Percentiles rank a stretch among this genome's conserved stretches.
These are phyloP conservation scores for Colletotrichum karsti DNA, from an alignment of 2,329 filamentous ascomycete genomes.

Conservation along the genomic window DNA sequence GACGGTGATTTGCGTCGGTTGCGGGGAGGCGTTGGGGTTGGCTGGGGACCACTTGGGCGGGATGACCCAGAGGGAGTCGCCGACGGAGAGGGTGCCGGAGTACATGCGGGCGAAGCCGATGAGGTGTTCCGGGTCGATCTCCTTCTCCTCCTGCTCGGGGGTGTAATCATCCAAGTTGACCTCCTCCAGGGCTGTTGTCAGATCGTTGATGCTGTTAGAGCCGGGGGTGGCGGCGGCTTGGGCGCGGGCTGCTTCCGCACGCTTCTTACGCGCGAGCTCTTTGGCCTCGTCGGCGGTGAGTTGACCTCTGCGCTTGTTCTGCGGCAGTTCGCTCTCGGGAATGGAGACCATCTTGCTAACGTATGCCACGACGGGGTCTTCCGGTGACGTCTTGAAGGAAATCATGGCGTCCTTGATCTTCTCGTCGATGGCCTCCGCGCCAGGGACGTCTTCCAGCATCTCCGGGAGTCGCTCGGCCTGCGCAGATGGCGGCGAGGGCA, in stretches of 20 bases:
- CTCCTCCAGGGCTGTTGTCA: constrained; percentile 69
- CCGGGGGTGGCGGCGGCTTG: constrained; percentile 65
- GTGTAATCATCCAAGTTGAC: constrained; percentile 65
- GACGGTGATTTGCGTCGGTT: constrained; percentile 84
- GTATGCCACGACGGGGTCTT: constrained; percentile 88
- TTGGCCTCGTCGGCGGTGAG: constrained; percentile 90
- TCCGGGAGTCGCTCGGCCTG: constrained; percentile 83
- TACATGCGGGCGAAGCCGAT: constrained; percentile 96
- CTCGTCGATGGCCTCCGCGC: constrained; percentile 73
- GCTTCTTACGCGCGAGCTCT: constrained; percentile 86
- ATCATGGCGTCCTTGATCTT: constrained; percentile 82
- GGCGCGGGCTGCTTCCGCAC: constrained; percentile 85
- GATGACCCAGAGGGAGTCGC: constrained; percentile 90
- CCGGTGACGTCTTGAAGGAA: constrained; percentile 74
- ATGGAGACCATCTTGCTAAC: constrained; percentile 99
- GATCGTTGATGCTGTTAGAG: constrained; percentile 58
- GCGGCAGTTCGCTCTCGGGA: constrained; percentile 88
- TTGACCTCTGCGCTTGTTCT: constrained; percentile 81
- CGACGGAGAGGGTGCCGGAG: constrained; percentile 88
- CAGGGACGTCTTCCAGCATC: constrained; percentile 82
- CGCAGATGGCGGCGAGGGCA: constrained; percentile 84
- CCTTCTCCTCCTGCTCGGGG: constrained; percentile 60
- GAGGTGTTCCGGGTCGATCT: constrained; percentile 82
- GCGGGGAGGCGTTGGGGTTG: constrained; percentile 74
- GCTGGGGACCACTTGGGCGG: constrained; percentile 93